phyloP scores from a whole-genome alignment of 352 stramenopile species.

The Phytophthora aleatoria region DNA sequence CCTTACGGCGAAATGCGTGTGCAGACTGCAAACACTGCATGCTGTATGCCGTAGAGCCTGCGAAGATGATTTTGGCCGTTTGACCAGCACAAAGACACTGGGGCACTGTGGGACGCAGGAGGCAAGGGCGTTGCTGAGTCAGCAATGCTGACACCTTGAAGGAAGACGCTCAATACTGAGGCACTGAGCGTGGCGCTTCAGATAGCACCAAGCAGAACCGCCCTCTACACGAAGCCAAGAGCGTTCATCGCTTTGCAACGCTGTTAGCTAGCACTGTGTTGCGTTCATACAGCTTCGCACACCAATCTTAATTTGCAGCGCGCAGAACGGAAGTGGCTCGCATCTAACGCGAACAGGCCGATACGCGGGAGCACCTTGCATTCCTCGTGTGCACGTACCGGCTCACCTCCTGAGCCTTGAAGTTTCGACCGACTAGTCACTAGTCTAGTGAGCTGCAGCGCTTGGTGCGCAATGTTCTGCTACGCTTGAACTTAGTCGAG shows the following conservation, averaged over 20 bases:
- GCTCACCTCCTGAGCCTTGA: conserved; percentile 27
- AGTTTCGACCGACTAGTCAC: conserved; percentile 9
- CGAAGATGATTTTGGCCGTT: too few relatives aligned
- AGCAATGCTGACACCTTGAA: not conserved
- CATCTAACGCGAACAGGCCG: too few relatives aligned
- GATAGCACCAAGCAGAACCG: conserved; percentile 13
- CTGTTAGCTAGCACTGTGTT: not conserved
- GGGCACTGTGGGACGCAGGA: not conserved
- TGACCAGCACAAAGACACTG: too few relatives aligned
- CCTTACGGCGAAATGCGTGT: too few relatives aligned
- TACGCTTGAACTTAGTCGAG: conserved; percentile 3
- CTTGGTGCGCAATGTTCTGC: conserved; percentile 13
- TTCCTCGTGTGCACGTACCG: conserved; percentile 18
- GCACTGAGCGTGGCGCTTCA: conserved; percentile 23
- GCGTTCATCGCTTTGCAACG: not conserved
- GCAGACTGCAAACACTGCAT: too few relatives aligned
- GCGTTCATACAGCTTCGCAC: too few relatives aligned
- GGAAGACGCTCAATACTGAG: not conserved
- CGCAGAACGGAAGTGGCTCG: too few relatives aligned
- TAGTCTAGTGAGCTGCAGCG: conserved; percentile 19
- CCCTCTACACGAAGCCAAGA: not conserved
- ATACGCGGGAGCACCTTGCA: conserved; percentile 18
- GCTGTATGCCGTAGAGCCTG: too few relatives aligned
- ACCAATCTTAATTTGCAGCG: too few relatives aligned
- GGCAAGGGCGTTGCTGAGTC: too few relatives aligned